A percentile compares a stretch with the other conserved stretches of the same genome.
phyloP scores from a whole-genome alignment of 1,284 basidiomycete species.

The Ganoderma resinaceum region DNA sequence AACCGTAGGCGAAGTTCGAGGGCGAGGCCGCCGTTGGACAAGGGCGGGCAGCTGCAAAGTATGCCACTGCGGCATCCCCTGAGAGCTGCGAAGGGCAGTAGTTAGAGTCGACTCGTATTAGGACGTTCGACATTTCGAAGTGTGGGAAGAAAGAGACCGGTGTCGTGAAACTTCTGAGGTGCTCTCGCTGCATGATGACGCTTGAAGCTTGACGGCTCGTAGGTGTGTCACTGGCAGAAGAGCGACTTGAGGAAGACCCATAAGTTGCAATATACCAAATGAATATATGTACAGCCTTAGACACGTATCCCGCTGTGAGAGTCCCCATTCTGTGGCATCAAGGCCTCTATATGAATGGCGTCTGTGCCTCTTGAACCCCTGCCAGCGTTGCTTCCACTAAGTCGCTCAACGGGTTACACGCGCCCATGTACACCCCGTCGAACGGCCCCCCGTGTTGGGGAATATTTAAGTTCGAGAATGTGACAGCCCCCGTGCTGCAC shows the following conservation, averaged over 20 bases:
- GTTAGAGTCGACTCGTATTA: too few relatives aligned
- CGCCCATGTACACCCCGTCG: background rate
- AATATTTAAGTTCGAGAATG: background rate
- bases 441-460: background rate
- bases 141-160: conserved; percentile 37
- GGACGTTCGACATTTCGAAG: too few relatives aligned
- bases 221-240: conserved; percentile 52
- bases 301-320: too few relatives aligned
- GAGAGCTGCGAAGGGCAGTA: too few relatives aligned
- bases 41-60: too few relatives aligned
- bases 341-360: too few relatives aligned
- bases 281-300: background rate
- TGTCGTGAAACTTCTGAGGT: conserved; percentile 40
- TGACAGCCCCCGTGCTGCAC: background rate
- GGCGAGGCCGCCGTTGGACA: too few relatives aligned
- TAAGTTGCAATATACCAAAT: conserved; percentile 29
- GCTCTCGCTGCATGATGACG: conserved; percentile 45
- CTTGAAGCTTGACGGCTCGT: conserved; percentile 54
- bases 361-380: too few relatives aligned
- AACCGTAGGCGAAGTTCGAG: too few relatives aligned
- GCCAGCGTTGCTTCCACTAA: too few relatives aligned
- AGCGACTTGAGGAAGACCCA: conserved; percentile 54
- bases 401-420: background rate
- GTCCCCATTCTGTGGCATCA: too few relatives aligned
- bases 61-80: too few relatives aligned